These are phyloP conservation scores for Gnomoniopsis sp. DNA, from an alignment of 2,329 filamentous ascomycete species.

Conservation along the genomic window DNA sequence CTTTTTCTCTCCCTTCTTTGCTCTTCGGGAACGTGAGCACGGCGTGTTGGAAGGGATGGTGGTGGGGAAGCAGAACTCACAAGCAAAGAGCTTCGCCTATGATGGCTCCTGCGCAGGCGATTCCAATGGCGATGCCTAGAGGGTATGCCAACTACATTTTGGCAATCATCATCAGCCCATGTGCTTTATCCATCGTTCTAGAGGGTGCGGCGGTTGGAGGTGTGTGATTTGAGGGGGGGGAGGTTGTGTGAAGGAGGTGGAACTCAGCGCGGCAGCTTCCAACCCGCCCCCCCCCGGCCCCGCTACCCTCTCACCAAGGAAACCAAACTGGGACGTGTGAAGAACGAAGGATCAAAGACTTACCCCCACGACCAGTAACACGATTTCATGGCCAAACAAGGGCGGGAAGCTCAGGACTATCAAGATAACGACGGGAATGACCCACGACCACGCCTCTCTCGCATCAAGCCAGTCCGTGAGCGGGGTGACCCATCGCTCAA, in stretches of 20 bases:
- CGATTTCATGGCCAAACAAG: constrained; percentile 37
- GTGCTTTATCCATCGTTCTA: too few relatives aligned
- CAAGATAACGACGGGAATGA: constrained; percentile 35
- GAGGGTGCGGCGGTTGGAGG: too few relatives aligned
- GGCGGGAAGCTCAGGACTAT: constrained; percentile 37
- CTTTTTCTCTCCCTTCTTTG: too few relatives aligned
- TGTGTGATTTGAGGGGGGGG: too few relatives aligned
- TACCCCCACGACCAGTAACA: constrained; percentile 17
- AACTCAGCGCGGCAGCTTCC: too few relatives aligned
- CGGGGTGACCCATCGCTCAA: not conserved
- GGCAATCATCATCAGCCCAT: not conserved
- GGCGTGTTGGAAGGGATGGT: not conserved
- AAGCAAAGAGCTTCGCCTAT: not conserved
- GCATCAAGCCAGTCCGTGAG: not conserved
- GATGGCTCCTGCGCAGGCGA: not conserved
- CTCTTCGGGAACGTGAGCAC: not conserved
- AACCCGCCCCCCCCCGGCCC: too few relatives aligned
- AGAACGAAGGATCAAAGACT: not conserved
- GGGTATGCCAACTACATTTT: not conserved
- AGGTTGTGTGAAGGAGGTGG: too few relatives aligned
- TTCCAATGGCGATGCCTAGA: not conserved
- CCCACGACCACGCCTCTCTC: constrained; percentile 19
- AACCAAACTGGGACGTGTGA: too few relatives aligned
- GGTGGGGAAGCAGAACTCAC: not conserved
- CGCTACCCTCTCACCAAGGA: too few relatives aligned